Evolutionary conservation across 2,329 filamentous ascomycete genomes (phyloP), one percentile per base, ranked within the genome.

Genomic region (Microthyrium microscopicum): DNA sequence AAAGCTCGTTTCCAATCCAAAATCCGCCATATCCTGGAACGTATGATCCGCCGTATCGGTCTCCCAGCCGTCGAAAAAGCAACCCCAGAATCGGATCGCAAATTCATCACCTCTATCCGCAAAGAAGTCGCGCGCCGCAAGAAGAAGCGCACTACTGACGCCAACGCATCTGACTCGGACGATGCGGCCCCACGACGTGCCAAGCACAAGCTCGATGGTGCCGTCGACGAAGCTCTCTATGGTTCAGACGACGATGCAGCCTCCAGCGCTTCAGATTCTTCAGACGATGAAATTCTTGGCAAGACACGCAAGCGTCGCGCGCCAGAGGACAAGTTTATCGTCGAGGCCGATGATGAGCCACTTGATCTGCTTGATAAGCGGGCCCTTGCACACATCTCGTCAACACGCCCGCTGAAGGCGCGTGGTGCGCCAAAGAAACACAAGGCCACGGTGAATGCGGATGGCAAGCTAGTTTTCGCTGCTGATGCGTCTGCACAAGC

Each of bases 1-100:
- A 95, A 95, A 61, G 84, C 84, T 9, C 84, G 92, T 52, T 89
- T 98, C 61, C 83, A 87, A 48, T 77, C 81, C 31, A 98, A 95
- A 63, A 85, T 98, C 44, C 95, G 94, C 71, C 85, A 94, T 50
- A 95, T 98, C 41, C 62, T 98, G 12, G 89, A 98, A 59, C 74
- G 89, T 33, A 83, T 94, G 68, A 78, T 95, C 16, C 73, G 87
- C 30, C 74, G 87, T 36, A 95, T 94, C 49, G 85, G 89, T 30
- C 78, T 79, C 29, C 77, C 87, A 2, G 57, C 72, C 20, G 70
- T 98, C 9, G 81, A 89, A 56, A 70, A 71, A 42, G 66, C 80
- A 52, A 85, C 81, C 38, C 87, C 85, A 3, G 81, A 91, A 47
- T 71, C 72, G 16, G 87, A 94, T 56, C 74, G 74, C 44, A 98